phyloP scores from a whole-genome alignment of 805 yeast genomes.

The Sugiyamaella mastotermitis region DNA sequence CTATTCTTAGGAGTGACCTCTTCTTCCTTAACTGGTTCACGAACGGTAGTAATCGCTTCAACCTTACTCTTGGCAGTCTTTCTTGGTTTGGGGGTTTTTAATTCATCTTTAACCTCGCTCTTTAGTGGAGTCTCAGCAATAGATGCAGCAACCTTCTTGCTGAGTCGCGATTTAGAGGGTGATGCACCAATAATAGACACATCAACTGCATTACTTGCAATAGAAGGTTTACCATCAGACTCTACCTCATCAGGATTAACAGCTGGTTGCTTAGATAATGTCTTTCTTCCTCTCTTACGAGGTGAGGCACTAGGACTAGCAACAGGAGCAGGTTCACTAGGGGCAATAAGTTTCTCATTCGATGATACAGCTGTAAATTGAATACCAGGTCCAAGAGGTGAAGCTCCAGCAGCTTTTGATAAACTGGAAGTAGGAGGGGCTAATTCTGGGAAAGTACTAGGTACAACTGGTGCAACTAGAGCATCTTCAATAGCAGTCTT shows the following conservation, averaged over 20 bases:
- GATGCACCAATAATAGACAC: too few species aligned
- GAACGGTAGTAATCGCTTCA: too few species aligned
- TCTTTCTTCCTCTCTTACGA: constrained; percentile 12
- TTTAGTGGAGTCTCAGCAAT: not conserved
- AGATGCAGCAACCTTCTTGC: constrained; percentile 7
- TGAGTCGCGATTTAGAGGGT: too few species aligned
- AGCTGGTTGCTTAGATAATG: constrained; percentile 11
- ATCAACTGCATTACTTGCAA: too few species aligned
- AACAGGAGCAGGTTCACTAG: not conserved
- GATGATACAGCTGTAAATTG: not conserved
- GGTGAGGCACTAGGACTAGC: constrained; percentile 12
- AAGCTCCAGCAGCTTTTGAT: not conserved
- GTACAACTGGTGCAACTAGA: not conserved
- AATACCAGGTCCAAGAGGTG: too few species aligned
- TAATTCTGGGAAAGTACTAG: not conserved
- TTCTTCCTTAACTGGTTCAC: too few species aligned
- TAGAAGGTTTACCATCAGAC: constrained; percentile 2
- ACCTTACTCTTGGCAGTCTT: too few species aligned
- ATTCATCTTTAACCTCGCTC: constrained; percentile 5
- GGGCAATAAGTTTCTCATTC: constrained; percentile 3
- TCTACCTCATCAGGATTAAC: constrained; percentile 7
- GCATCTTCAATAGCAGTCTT: constrained; percentile 1
- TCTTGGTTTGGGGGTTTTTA: constrained; percentile 2
- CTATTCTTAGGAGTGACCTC: too few species aligned
- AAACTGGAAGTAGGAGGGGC: not conserved